Percentiles rank a stretch among this genome's conserved stretches.
These are phyloP conservation scores for Arachis hypogaea DNA, from an alignment of 306 rosid genomes.

Conservation along the genomic window DNA sequence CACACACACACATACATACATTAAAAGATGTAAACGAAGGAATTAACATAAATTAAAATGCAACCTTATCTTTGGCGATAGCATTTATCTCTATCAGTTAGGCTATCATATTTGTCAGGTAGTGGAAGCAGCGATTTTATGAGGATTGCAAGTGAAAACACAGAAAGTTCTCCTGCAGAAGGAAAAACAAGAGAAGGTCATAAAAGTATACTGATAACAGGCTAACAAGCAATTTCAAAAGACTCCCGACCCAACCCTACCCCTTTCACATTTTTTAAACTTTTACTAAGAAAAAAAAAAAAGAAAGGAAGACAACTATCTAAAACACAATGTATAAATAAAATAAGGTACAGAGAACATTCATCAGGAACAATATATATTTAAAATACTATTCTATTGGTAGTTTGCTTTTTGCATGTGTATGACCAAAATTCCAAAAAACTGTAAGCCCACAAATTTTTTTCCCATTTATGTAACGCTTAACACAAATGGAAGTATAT, in stretches of 20 bases:
- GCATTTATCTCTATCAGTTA: constrained; percentile 88
- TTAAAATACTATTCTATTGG: not conserved
- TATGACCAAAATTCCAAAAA: not conserved
- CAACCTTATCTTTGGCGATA: constrained; percentile 80
- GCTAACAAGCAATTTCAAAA: not conserved
- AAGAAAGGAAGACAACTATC: not conserved
- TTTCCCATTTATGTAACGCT: constrained; percentile 15
- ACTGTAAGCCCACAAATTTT: not conserved
- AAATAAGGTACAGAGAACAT: no score
- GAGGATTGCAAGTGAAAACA: constrained; percentile 75
- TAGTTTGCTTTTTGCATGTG: not conserved
- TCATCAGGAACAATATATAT: not conserved
- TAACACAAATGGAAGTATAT: constrained; percentile 10
- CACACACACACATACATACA: no score
- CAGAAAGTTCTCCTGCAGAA: constrained; percentile 89
- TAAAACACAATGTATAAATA: not conserved
- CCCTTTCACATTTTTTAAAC: not conserved
- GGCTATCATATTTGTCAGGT: constrained; percentile 96
- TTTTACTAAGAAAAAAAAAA: not conserved
- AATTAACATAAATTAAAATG: constrained; percentile 25
- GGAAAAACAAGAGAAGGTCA: constrained; percentile 26
- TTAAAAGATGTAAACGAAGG: constrained; percentile 1
- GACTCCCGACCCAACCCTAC: not conserved
- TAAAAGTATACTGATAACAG: no score
- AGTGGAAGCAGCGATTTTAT: constrained; percentile 94